Base-by-base conservation (phyloP, 1,284 basidiomycete species). In the Marasmius oreades region DNA sequence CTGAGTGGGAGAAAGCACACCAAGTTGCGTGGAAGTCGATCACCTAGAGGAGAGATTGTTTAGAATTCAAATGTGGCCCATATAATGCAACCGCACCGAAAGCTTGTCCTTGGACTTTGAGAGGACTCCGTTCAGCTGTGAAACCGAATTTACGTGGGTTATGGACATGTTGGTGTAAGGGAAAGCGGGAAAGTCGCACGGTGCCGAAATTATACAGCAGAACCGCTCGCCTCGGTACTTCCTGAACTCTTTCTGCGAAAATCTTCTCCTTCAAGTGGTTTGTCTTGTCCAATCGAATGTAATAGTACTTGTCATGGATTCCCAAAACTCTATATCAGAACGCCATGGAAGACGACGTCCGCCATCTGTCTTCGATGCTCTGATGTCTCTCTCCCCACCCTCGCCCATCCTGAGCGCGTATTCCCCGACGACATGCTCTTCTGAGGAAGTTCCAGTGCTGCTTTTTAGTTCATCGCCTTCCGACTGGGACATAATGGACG, bases 21-120 rank as follows among this genome's bases (percentile, higher is more conserved):
- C 89, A 91, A 61, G 82, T 79, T 56, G 89, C 89, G 69, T 91
- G 87, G 64, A 92, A 92, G 70, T 92, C 90, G 60, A 92, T 90
- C 55, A 92, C 85, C 89, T 90, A 52, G n/a, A 28, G 33, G 42
- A 46, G 16, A 11, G 22, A 51, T n/a, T 55, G 6, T 58, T 33
- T 14, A 14, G n/a, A 28, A 36, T 43, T 14, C 36, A n/a, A 14
- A 22, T 22, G 7, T n/a, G 31, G 5, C 42, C 20, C 51, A n/a
- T 16, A 36, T 50, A n/a, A 5, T 54, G n/a, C 16, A 18, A 26
- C 20, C 70, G 69, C 67, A 90, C 89, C 28, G 88, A 80, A 24
- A 91, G 69, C 67, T 89, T 90, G 57, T 81, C 78, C 53, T 77
- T 77, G 1, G 82, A 80, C 63, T 81, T 80, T 8, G 77, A 74